Conservation (phyloP, 208 protist species). For the Trichomonas gallinae region DNA sequence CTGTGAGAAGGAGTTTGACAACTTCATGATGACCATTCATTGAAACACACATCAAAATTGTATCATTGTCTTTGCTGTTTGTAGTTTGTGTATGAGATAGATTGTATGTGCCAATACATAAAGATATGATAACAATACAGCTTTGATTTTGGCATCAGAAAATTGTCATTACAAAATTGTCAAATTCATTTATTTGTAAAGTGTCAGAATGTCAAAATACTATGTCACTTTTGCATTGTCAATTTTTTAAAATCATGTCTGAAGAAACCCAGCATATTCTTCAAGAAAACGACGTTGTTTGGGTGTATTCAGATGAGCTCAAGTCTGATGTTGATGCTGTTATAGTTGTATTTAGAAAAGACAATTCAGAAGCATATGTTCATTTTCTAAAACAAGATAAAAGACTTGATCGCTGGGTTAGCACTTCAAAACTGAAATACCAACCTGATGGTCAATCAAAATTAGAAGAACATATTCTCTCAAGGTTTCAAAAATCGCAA, state of each 20-base stretch:
- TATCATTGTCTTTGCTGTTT: too few relatives aligned
- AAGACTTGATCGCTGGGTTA: not conserved
- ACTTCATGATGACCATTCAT: too few relatives aligned
- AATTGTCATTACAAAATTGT: too few relatives aligned
- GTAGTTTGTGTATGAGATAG: too few relatives aligned
- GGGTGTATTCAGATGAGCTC: not conserved
- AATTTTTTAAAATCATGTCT: not conserved
- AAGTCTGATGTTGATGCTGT: not conserved
- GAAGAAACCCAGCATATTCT: not conserved
- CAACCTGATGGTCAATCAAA: not conserved
- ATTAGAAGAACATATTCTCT: not conserved
- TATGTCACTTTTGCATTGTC: too few relatives aligned
- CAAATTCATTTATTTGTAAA: too few relatives aligned
- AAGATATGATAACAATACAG: too few relatives aligned
- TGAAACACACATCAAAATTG: too few relatives aligned
- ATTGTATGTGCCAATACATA: too few relatives aligned
- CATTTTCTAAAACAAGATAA: slow-evolving; percentile 19
- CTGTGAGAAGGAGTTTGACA: too few relatives aligned
- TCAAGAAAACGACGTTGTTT: not conserved
- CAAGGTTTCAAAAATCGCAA: not conserved
- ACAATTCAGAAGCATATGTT: not conserved
- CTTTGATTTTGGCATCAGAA: too few relatives aligned
- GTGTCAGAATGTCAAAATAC: too few relatives aligned
- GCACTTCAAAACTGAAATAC: not conserved
- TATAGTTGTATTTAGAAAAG: not conserved